A percentile compares a stretch with the other conserved stretches of the same genome.
These are phyloP conservation scores for Macrophomina phaseolina DNA, from an alignment of 2,329 filamentous ascomycete genomes.

Conservation along the genomic window DNA sequence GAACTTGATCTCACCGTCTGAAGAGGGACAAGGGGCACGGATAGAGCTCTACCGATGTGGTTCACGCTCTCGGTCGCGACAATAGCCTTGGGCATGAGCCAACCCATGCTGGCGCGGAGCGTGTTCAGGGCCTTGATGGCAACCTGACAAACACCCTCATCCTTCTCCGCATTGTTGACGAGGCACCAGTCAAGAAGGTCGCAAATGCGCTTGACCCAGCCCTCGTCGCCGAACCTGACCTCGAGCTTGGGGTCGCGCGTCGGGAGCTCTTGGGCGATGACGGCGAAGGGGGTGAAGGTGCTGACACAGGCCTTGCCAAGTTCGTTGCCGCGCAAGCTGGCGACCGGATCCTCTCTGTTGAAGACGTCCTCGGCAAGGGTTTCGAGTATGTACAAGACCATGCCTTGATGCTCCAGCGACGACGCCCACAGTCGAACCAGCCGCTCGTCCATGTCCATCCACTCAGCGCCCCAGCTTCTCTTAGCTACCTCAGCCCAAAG, in stretches of 20 bases:
- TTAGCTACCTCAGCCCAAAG: slow-evolving; percentile 96
- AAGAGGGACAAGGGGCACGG: slow-evolving; percentile 43
- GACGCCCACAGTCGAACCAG: slow-evolving; percentile 79
- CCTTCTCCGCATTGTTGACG: slow-evolving; percentile 66
- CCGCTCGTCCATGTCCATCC: slow-evolving; percentile 91
- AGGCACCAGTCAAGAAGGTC: slow-evolving; percentile 77
- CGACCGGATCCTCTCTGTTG: slow-evolving; percentile 84
- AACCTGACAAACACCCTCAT: slow-evolving; percentile 71
- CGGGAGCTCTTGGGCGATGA: slow-evolving; percentile 78
- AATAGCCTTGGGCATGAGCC: slow-evolving; percentile 86
- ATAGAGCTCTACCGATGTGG: slow-evolving; percentile 46
- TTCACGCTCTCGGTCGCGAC: slow-evolving; percentile 56
- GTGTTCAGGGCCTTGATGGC: slow-evolving; percentile 78
- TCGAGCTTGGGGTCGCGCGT: slow-evolving; percentile 71
- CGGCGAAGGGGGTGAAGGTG: slow-evolving; percentile 81
- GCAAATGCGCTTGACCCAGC: slow-evolving; percentile 83
- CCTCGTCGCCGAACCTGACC: slow-evolving; percentile 79
- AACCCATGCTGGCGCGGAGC: slow-evolving; percentile 79
- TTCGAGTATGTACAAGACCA: slow-evolving; percentile 88
- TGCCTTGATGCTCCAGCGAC: slow-evolving; percentile 72
- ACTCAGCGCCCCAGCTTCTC: slow-evolving; percentile 87
- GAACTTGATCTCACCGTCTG: slow-evolving; percentile 38
- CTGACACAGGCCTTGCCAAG: slow-evolving; percentile 91
- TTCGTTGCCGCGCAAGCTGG: slow-evolving; percentile 79
- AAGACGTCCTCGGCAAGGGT: slow-evolving; percentile 94